Evolutionary conservation across 1,139 yeast species (phyloP).

Genomic region (Scheffersomyces segobiensis): DNA sequence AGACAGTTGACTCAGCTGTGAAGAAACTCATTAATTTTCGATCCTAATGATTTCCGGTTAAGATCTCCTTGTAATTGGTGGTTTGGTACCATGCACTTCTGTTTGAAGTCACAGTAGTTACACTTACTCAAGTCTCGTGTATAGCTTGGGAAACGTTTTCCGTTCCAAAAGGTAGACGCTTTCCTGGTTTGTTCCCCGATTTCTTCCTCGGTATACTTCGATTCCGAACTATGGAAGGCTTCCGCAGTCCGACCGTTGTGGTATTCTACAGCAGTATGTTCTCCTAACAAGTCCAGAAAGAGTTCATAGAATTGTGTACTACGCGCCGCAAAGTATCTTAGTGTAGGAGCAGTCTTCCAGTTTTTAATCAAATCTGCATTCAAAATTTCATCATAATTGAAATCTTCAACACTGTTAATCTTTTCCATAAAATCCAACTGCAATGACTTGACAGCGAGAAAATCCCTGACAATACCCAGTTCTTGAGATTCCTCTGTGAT

Average conservation of each 20-base stretch:
- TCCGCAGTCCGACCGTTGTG: conserved; percentile 35
- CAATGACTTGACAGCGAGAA: neutral
- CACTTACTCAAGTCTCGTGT: conserved; percentile 44
- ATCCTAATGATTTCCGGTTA: conserved; percentile 8
- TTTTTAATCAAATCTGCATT: conserved; percentile 20
- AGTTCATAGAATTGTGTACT: conserved; percentile 48
- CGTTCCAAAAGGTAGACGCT: conserved; percentile 56
- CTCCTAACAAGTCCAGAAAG: conserved; percentile 25
- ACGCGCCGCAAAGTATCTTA: conserved; percentile 57
- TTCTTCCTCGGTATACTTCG: conserved; percentile 30
- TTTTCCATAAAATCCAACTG: neutral
- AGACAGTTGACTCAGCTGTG: neutral
- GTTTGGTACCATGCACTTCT: conserved; percentile 35
- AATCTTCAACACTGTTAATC: conserved; percentile 13
- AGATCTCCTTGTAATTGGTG: conserved; percentile 5
- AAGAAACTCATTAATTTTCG: conserved; percentile 11
- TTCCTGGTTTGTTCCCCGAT: conserved; percentile 26
- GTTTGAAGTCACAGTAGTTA: conserved; percentile 52
- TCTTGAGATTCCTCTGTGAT: neutral
- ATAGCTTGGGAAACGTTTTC: conserved; percentile 44
- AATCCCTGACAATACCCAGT: neutral
- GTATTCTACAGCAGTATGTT: conserved; percentile 52
- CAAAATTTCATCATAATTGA: conserved; percentile 11
- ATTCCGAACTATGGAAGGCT: conserved; percentile 38
- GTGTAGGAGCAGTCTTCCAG: conserved; percentile 59